Base-by-base conservation (phyloP, 2,329 filamentous ascomycete species). In the Cladosporium halotolerans region DNA sequence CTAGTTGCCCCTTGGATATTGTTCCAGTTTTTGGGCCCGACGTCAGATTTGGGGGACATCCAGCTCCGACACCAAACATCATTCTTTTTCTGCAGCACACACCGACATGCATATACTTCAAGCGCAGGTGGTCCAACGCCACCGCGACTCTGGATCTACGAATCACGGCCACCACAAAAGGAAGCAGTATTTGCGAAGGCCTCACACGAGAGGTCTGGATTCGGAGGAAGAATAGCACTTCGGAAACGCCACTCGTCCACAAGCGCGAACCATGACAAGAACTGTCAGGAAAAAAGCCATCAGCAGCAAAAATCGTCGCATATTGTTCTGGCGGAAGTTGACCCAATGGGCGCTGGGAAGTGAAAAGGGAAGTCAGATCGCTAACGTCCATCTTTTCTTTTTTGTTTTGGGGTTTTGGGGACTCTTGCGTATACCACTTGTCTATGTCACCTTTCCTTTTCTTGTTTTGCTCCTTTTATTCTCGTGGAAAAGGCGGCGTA, bases 1-100 rank as follows among this genome's bases (percentile, higher is more conserved):
- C 65, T 97, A 58, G 48, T 39, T n/a, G 36, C n/a, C 3, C 36
- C 9, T 13, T 14, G 36, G n/a, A 14, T 39, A 9, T 39, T 4
- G 4, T 14, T 39, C 36, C 6, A 9, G 2, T 36, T 36, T 36
- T 36, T 9, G 6, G 7, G 23, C 4, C 7, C 23, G 5, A 28
- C 34, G 4, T 2, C 9, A 9, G 34, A 11, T 36, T 9, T 36
- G 34, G 34, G 9, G 6, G 34, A 36, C 10, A 4, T 11, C 10
- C 34, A 36, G 9, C 7, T 36, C n/a, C 34, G 10, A 39, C 36
- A 39, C 4, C 8, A n/a, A 14, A 13, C 11, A 39, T 14, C 36
- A 9, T 14, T 14, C 36, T 11, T 14, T 14, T n/a, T 16, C 36
- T 28, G 23, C 7, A 28, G 23, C 23, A 28, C 23, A 28, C 23